phyloP scores from a whole-genome alignment of 1,139 yeast species.

The Suhomyces ambrosiae region DNA sequence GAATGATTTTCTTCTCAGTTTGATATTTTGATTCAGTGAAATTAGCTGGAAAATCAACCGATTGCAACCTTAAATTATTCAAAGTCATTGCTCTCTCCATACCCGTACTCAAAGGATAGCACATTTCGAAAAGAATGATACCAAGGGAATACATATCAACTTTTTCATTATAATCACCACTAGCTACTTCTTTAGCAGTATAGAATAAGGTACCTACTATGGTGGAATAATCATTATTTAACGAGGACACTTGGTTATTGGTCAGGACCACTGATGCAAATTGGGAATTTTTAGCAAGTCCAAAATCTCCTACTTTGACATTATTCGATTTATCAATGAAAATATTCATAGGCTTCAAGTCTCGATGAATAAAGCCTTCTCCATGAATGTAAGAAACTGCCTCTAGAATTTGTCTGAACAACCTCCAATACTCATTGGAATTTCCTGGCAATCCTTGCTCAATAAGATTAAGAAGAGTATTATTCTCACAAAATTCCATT shows the following conservation, averaged over 20 bases:
- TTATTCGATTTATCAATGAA: conserved; percentile 89
- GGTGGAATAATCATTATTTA: conserved; percentile 74
- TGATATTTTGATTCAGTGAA: conserved; percentile 54
- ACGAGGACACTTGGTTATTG: conserved; percentile 41
- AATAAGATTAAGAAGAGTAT: conserved; percentile 81
- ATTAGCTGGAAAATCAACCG: conserved; percentile 66
- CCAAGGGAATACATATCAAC: conserved; percentile 97
- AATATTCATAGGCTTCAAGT: conserved; percentile 92
- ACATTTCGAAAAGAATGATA: conserved; percentile 93
- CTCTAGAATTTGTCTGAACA: conserved; percentile 84
- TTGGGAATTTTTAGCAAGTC: conserved; percentile 82
- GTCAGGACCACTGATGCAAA: conserved; percentile 42
- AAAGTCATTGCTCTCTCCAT: conserved; percentile 87
- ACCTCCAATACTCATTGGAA: conserved; percentile 83
- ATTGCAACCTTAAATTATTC: conserved; percentile 57
- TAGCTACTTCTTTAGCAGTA: conserved; percentile 85
- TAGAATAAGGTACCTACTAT: conserved; percentile 93
- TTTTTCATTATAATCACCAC: conserved; percentile 82
- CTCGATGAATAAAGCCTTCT: conserved; percentile 94
- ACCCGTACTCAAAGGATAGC: conserved; percentile 76
- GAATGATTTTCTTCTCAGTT: conserved; percentile 67
- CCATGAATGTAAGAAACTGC: conserved; percentile 90
- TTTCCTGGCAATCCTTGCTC: conserved; percentile 74
- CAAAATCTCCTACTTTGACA: conserved; percentile 95
- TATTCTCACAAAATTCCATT: conserved; percentile 98